These are phyloP conservation scores for Cyberlindnera bimundalis DNA, from an alignment of 805 yeast genomes.

Conservation along the genomic window DNA sequence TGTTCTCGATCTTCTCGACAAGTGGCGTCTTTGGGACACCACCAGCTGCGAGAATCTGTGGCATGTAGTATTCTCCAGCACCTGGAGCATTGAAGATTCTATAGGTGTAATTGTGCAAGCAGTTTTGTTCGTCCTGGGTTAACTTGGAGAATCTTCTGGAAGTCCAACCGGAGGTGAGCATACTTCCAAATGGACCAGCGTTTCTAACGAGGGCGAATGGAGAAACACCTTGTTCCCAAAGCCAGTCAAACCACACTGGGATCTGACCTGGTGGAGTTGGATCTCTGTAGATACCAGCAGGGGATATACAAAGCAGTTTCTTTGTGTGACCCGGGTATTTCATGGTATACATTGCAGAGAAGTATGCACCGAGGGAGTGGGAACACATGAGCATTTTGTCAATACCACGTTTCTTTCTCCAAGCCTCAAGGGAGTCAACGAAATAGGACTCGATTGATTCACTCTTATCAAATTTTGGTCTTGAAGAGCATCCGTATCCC, in stretches of 20 bases:
- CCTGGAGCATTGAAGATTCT: slow-evolving; percentile 83
- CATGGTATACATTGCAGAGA: slow-evolving; percentile 65
- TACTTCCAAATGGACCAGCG: slow-evolving; percentile 80
- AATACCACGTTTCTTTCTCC: slow-evolving; percentile 54
- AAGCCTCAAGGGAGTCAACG: slow-evolving; percentile 53
- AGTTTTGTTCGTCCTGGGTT: slow-evolving; percentile 38
- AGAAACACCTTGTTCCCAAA: slow-evolving; percentile 86
- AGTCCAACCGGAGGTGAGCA: slow-evolving; percentile 87
- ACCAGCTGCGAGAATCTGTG: slow-evolving; percentile 83
- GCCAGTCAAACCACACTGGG: slow-evolving; percentile 72
- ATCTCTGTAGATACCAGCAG: slow-evolving; percentile 76
- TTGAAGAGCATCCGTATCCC: slow-evolving; percentile 87
- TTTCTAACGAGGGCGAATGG: slow-evolving; percentile 81
- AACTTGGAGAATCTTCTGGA: slow-evolving; percentile 71
- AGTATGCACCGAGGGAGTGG: slow-evolving; percentile 91
- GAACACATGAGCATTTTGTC: slow-evolving; percentile 59
- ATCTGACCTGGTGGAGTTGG: slow-evolving; percentile 39
- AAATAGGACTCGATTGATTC: slow-evolving; percentile 37
- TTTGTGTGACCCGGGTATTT: slow-evolving; percentile 57
- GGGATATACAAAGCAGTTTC: slow-evolving; percentile 77
- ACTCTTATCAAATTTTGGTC: slow-evolving; percentile 56
- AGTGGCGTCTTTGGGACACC: slow-evolving; percentile 84
- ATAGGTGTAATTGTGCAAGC: slow-evolving; percentile 77
- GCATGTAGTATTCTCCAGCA: slow-evolving; percentile 89
- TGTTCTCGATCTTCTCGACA: slow-evolving; percentile 35